Conservation (phyloP, 2,329 filamentous ascomycete genomes). For the Cryphonectria parasitica region DNA sequence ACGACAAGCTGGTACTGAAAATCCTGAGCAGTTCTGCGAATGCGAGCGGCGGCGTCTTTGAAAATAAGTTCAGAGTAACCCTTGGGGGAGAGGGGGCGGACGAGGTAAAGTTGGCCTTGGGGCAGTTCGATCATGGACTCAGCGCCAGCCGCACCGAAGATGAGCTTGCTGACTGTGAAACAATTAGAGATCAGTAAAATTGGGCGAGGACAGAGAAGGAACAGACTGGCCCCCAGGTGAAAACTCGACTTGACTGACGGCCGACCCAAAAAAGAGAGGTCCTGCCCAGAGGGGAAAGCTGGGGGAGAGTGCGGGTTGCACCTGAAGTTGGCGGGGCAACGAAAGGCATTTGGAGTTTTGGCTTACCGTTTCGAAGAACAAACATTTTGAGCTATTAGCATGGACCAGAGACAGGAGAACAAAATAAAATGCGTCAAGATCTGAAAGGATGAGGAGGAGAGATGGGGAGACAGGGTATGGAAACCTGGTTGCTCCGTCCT, state of each 20-base stretch:
- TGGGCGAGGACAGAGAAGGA: constrained; percentile 15
- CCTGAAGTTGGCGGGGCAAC: constrained; percentile 24
- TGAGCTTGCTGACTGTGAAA: constrained; percentile 78
- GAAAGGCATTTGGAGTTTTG: neutral
- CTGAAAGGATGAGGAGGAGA: neutral
- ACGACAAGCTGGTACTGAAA: constrained; percentile 97
- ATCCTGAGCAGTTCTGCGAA: constrained; percentile 90
- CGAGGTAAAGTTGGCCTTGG: constrained; percentile 95
- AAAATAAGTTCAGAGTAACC: constrained; percentile 99
- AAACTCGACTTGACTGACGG: constrained; percentile 9
- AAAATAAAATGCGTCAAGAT: neutral
- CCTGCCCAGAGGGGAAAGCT: neutral
- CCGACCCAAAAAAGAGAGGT: neutral
- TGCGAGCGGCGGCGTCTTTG: constrained; percentile 91
- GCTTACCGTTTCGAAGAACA: constrained; percentile 48
- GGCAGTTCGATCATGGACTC: constrained; percentile 93
- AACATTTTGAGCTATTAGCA: constrained; percentile 40
- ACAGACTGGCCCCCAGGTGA: neutral
- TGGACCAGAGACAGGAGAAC: constrained; percentile 5
- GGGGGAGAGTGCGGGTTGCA: neutral
- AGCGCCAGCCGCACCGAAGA: constrained; percentile 86
- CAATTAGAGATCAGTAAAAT: constrained; percentile 13
- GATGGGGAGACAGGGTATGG: neutral
- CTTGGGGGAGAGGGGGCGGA: constrained; percentile 92
- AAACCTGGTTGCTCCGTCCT: neutral